Evolutionary conservation across 2,329 filamentous ascomycete genomes (phyloP).

Genomic region (Fusarium sp.): DNA sequence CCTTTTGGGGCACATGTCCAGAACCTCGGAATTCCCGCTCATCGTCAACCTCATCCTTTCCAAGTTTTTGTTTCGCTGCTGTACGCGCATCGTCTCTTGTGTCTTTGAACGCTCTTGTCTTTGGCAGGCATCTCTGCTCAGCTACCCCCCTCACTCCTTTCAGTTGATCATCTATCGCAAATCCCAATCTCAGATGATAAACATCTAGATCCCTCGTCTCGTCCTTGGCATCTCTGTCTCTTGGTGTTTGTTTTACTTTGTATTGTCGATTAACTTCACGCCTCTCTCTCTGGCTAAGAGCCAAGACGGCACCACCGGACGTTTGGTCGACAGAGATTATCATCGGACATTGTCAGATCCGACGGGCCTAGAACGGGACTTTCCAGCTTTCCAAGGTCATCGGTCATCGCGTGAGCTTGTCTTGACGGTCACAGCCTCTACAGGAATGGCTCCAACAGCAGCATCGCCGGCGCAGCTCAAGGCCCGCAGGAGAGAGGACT

Average conservation of each 20-base stretch:
- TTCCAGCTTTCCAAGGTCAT: not conserved
- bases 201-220: slow-evolving; percentile 21
- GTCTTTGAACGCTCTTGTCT: not conserved
- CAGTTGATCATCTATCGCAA: slow-evolving; percentile 1
- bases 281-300: slow-evolving; percentile 20
- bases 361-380: slow-evolving; percentile 14
- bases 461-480: slow-evolving; percentile 60
- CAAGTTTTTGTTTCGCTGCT: not conserved
- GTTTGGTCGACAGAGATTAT: not conserved
- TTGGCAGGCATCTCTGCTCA: not conserved
- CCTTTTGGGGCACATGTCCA: slow-evolving; percentile 12
- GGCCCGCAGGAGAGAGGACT: slow-evolving; percentile 75
- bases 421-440: not conserved
- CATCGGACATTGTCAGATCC: slow-evolving; percentile 1
- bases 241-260: slow-evolving; percentile 7
- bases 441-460: slow-evolving; percentile 25
- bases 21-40: slow-evolving; percentile 29
- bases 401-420: not conserved
- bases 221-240: slow-evolving; percentile 6
- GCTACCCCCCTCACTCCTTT: not conserved
- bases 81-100: not conserved
- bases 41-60: slow-evolving; percentile 14
- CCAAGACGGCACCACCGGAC: slow-evolving; percentile 19
- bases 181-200: not conserved
- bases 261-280: slow-evolving; percentile 17